Conservation (phyloP, 2,329 filamentous ascomycete genomes). For the Xylariaceae sp. region DNA sequence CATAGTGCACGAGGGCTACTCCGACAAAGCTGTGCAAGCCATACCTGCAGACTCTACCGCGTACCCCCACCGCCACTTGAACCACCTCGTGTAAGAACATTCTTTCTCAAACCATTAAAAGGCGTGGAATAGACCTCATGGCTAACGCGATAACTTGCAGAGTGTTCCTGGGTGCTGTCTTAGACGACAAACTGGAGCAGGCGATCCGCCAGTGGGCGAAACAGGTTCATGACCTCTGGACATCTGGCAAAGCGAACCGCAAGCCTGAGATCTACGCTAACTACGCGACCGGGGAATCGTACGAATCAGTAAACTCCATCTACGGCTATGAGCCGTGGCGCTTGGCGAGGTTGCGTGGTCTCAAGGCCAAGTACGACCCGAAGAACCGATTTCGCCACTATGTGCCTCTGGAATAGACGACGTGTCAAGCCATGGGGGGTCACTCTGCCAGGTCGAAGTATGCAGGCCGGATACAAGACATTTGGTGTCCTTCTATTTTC, state of each 20-base stretch:
- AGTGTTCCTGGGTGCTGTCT: too few species aligned
- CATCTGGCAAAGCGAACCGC: conserved; percentile 11
- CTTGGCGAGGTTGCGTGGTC: conserved; percentile 24
- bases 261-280: conserved; percentile 21
- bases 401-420: too few species aligned
- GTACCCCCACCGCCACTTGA: neutral
- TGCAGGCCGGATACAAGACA: too few species aligned
- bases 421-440: too few species aligned
- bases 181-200: too few species aligned
- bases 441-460: too few species aligned
- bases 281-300: conserved; percentile 18
- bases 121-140: too few species aligned
- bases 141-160: too few species aligned
- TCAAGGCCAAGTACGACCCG: conserved; percentile 38
- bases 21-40: neutral
- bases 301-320: conserved; percentile 18
- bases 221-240: conserved; percentile 16
- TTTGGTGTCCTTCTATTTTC: too few species aligned
- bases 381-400: conserved; percentile 21
- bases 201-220: too few species aligned
- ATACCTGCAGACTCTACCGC: neutral
- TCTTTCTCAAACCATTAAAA: too few species aligned
- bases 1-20: neutral
- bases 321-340: conserved; percentile 32
- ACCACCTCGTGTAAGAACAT: neutral